Conservation (phyloP, 805 yeast species). For the Yarrowia sp. region DNA sequence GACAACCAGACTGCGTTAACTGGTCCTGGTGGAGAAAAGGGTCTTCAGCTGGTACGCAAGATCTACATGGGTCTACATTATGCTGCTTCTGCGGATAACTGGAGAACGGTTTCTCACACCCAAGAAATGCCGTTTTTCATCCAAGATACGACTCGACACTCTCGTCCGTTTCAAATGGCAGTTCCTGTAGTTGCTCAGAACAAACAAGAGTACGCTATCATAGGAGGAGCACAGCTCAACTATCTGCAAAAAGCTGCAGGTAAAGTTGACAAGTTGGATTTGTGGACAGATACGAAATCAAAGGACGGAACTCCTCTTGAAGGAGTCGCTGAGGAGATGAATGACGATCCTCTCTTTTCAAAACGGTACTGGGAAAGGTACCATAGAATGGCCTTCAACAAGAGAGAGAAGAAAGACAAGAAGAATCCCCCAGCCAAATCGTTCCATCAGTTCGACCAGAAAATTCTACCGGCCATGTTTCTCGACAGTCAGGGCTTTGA, state of each 20-base stretch:
- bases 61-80: not conserved
- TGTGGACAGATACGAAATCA: not conserved
- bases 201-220: not conserved
- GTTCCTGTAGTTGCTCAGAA: not conserved
- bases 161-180: not conserved
- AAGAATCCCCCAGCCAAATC: not conserved
- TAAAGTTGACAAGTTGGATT: not conserved
- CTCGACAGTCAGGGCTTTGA: not conserved
- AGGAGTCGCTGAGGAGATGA: not conserved
- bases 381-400: not conserved
- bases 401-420: not conserved
- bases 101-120: not conserved
- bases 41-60: not conserved
- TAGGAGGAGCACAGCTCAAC: not conserved
- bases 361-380: not conserved
- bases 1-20: not conserved
- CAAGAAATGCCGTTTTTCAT: not conserved
- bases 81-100: not conserved
- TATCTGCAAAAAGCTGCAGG: not conserved
- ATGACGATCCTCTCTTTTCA: not conserved
- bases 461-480: not conserved
- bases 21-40: not conserved
- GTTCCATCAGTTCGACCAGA: not conserved
- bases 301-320: not conserved
- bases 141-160: not conserved